phyloP scores from a whole-genome alignment of 2,329 filamentous ascomycete species.

The Chaetomium olivaceum region DNA sequence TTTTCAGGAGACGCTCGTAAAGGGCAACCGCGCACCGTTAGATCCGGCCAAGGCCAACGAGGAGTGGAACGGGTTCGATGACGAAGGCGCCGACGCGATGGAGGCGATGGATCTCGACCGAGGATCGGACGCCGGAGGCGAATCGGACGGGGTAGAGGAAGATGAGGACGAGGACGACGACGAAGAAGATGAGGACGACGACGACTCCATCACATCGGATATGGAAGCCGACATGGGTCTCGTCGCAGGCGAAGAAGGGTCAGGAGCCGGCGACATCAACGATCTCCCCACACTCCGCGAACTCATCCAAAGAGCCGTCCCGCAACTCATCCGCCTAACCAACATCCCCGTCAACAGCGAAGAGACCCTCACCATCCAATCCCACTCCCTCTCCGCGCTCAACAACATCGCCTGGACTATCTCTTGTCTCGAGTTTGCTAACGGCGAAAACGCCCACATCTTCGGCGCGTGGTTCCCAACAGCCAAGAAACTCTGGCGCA shows the following conservation, averaged over 20 bases:
- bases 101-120: slow-evolving; percentile 40
- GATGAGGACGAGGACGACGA: slow-evolving; percentile 40
- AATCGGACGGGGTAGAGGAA: slow-evolving; percentile 38
- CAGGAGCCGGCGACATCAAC: slow-evolving; percentile 47
- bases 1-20: slow-evolving; percentile 53
- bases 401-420: slow-evolving; percentile 70
- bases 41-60: slow-evolving; percentile 31
- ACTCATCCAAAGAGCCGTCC: slow-evolving; percentile 48
- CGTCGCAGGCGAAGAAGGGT: slow-evolving; percentile 54
- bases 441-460: slow-evolving; percentile 54
- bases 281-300: slow-evolving; percentile 56
- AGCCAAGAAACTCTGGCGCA: slow-evolving; percentile 58
- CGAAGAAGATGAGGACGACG: slow-evolving; percentile 45
- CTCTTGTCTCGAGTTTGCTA: slow-evolving; percentile 60
- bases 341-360: slow-evolving; percentile 45
- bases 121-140: slow-evolving; percentile 34
- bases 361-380: slow-evolving; percentile 49
- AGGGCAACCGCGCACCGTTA: slow-evolving; percentile 42
- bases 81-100: slow-evolving; percentile 36
- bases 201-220: slow-evolving; percentile 43
- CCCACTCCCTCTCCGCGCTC: slow-evolving; percentile 59
- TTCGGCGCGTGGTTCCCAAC: slow-evolving; percentile 55
- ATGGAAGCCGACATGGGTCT: slow-evolving; percentile 66
- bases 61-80: slow-evolving; percentile 45
- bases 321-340: slow-evolving; percentile 51